A percentile compares a stretch with the other conserved stretches of the same genome.
These are phyloP conservation scores for Ettlia oleoabundans DNA, from an alignment of 139 green algal genomes.

Conservation along the genomic window DNA sequence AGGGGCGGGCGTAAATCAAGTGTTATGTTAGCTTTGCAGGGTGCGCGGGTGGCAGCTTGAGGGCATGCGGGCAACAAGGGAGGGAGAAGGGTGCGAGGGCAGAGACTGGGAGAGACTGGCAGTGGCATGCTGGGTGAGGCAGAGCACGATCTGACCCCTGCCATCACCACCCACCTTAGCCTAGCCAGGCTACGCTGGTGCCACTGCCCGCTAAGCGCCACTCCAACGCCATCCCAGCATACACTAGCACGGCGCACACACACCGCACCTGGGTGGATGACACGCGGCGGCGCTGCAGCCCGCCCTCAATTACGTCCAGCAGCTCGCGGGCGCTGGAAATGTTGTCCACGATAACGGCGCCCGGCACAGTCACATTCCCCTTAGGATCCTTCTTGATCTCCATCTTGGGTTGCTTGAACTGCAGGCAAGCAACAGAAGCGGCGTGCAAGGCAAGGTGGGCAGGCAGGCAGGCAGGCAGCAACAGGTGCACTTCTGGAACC, in stretches of 20 bases:
- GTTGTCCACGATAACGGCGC: constrained; percentile 75
- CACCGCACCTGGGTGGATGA: constrained; percentile 39
- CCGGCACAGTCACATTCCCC: constrained; percentile 92
- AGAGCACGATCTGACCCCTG: too few species aligned
- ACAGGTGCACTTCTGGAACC: too few species aligned
- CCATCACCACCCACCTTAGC: not conserved
- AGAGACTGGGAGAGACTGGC: too few species aligned
- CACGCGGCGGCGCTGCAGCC: constrained; percentile 54
- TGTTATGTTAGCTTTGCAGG: too few species aligned
- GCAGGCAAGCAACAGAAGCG: too few species aligned
- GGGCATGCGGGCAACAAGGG: too few species aligned
- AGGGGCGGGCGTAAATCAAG: too few species aligned
- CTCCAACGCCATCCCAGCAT: too few species aligned
- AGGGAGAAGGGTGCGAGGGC: too few species aligned
- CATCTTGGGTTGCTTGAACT: constrained; percentile 70
- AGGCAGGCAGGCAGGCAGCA: not conserved
- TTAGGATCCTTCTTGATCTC: constrained; percentile 99
- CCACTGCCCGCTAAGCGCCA: too few species aligned
- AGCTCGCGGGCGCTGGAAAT: constrained; percentile 65
- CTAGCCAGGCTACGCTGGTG: not conserved
- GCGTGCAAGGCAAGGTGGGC: not conserved
- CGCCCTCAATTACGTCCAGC: constrained; percentile 66
- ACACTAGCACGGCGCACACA: not conserved
- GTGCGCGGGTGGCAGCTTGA: not conserved
- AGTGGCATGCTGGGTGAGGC: too few species aligned